A percentile compares a stretch with the other conserved stretches of the same genome.
These are phyloP conservation scores for Collybiopsis confluens DNA, from an alignment of 768 basidiomycete genomes.

Conservation along the genomic window DNA sequence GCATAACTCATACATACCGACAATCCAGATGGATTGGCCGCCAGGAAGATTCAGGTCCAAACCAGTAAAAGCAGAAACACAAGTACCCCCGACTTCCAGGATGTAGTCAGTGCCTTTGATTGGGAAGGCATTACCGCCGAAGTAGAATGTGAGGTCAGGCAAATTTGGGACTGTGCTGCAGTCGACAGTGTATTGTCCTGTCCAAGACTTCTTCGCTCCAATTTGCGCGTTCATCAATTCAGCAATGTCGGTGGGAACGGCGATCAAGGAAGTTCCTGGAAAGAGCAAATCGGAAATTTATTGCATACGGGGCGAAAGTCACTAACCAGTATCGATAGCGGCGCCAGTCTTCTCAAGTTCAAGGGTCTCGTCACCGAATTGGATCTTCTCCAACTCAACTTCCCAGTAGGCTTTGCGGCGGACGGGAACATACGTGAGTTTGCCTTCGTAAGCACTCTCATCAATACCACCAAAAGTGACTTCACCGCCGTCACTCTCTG, in stretches of 20 bases:
- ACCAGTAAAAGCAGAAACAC: slow-evolving; percentile 90
- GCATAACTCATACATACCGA: slow-evolving; percentile 48
- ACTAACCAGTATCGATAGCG: slow-evolving; percentile 80
- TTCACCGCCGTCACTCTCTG: slow-evolving; percentile 87
- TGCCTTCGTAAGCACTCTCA: slow-evolving; percentile 66
- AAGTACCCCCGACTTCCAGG: slow-evolving; percentile 85
- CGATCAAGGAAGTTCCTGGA: slow-evolving; percentile 93
- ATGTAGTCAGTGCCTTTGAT: slow-evolving; percentile 86
- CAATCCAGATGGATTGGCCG: slow-evolving; percentile 80
- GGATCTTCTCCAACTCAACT: slow-evolving; percentile 84
- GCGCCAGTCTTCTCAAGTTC: slow-evolving; percentile 93
- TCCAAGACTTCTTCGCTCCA: slow-evolving; percentile 93
- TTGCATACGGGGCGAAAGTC: background rate
- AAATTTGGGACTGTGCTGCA: slow-evolving; percentile 73
- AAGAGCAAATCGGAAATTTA: slow-evolving; percentile 6
- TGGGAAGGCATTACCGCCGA: slow-evolving; percentile 75
- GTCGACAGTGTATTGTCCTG: slow-evolving; percentile 90
- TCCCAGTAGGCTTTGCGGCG: slow-evolving; percentile 98
- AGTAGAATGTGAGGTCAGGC: slow-evolving; percentile 81
- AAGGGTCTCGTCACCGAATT: slow-evolving; percentile 81
- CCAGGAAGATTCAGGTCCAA: slow-evolving; percentile 80
- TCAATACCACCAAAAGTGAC: slow-evolving; percentile 93
- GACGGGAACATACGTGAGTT: slow-evolving; percentile 83
- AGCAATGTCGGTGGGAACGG: slow-evolving; percentile 88
- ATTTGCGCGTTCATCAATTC: slow-evolving; percentile 97